Percentiles rank a stretch among this genome's conserved stretches.
phyloP scores from a whole-genome alignment of 371 early-diverging fungal genomes.

The Chytridium lagenaria region DNA sequence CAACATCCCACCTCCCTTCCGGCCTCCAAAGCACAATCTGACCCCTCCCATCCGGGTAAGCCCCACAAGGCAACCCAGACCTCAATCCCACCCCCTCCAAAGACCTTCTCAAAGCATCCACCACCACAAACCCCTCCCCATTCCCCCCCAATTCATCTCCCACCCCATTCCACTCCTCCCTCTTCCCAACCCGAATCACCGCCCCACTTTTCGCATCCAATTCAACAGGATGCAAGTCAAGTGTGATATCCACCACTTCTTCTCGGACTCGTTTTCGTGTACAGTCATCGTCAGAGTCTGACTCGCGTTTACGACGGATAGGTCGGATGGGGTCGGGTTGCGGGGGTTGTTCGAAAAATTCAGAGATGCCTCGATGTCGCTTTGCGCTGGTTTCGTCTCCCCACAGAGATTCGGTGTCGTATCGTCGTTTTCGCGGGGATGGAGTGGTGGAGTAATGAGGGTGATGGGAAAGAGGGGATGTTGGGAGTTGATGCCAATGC shows the following conservation, averaged over 20 bases:
- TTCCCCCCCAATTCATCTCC: not conserved
- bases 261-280: not conserved
- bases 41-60: conserved; percentile 7
- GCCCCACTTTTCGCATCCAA: conserved; percentile 3
- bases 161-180: not conserved
- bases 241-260: conserved; percentile 1
- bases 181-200: not conserved
- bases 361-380: too few species aligned
- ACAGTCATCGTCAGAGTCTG: too few species aligned
- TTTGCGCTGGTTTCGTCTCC: too few species aligned
- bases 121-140: not conserved
- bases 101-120: not conserved
- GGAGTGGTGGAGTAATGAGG: not conserved
- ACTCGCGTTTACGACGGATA: too few species aligned
- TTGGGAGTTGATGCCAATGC: conserved; percentile 5
- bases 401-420: not conserved
- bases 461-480: not conserved
- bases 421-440: not conserved
- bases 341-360: too few species aligned
- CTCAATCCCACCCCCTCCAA: not conserved
- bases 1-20: not conserved
- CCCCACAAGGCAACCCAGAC: not conserved
- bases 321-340: too few species aligned
- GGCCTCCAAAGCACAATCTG: conserved; percentile 9
- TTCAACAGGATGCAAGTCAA: not conserved